phyloP scores from a whole-genome alignment of 352 stramenopile species.

The Discostella stelligera region DNA sequence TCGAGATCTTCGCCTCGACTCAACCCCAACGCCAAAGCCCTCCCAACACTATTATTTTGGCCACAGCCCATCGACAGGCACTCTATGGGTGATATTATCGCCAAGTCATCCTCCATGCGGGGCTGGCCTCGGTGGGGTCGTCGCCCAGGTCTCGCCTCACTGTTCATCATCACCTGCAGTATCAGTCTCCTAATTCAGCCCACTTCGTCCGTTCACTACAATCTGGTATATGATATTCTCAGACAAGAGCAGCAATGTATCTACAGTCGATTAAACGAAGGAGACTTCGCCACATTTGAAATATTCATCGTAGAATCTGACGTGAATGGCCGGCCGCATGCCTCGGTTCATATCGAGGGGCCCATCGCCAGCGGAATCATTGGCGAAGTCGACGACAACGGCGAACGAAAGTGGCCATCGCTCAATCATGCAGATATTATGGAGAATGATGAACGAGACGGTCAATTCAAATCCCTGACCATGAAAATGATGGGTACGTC shows the following conservation, averaged over 20 bases:
- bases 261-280: slow-evolving; percentile 20
- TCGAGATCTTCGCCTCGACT: background rate
- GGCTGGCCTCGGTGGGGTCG: background rate
- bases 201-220: slow-evolving; percentile 13
- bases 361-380: slow-evolving; percentile 7
- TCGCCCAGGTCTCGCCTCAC: no score
- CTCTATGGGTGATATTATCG: background rate
- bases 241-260: slow-evolving; percentile 26
- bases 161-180: background rate
- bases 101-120: background rate
- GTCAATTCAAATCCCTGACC: slow-evolving; percentile 2
- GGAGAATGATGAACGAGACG: background rate
- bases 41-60: no score
- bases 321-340: background rate
- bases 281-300: slow-evolving; percentile 32
- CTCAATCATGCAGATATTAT: background rate
- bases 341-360: slow-evolving; percentile 30
- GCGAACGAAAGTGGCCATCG: slow-evolving; percentile 1
- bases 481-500: slow-evolving; percentile 13
- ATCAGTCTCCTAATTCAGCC: slow-evolving; percentile 5
- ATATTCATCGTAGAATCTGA: slow-evolving; percentile 25
- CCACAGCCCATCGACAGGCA: background rate
- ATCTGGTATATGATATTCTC: slow-evolving; percentile 13
- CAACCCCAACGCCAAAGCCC: background rate
- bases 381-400: slow-evolving; percentile 13